Evolutionary conservation across 2,329 filamentous ascomycete genomes (phyloP).

Genomic region (Monosporascus cannonballus): DNA sequence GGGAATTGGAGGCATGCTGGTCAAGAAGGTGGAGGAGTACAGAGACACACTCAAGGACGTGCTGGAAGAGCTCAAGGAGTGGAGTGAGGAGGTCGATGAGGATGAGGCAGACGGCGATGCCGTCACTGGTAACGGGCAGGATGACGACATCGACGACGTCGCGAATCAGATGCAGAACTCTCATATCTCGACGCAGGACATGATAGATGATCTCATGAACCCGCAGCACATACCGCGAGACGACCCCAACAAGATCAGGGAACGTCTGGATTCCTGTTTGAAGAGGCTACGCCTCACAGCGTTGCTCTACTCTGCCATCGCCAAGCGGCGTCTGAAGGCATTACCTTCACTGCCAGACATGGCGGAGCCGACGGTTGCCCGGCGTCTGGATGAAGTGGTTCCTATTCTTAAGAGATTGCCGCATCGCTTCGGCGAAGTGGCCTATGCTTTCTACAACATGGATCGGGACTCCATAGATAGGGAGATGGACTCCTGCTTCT

Average conservation of each 20-base stretch:
- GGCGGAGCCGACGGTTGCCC: slow-evolving; percentile 26
- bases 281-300: slow-evolving; percentile 61
- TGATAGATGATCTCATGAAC: slow-evolving; percentile 64
- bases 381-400: slow-evolving; percentile 51
- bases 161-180: slow-evolving; percentile 24
- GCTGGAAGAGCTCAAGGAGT: slow-evolving; percentile 79
- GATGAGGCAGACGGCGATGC: slow-evolving; percentile 48
- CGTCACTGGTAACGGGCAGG: slow-evolving; percentile 39
- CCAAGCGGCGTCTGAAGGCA: slow-evolving; percentile 63
- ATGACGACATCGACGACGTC: slow-evolving; percentile 35
- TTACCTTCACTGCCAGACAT: slow-evolving; percentile 38
- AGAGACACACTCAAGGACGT: slow-evolving; percentile 74
- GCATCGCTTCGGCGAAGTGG: slow-evolving; percentile 63
- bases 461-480: slow-evolving; percentile 52
- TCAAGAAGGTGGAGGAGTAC: slow-evolving; percentile 67
- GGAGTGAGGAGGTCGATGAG: slow-evolving; percentile 67
- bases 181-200: slow-evolving; percentile 43
- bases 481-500: slow-evolving; percentile 53
- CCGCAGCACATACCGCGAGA: slow-evolving; percentile 56
- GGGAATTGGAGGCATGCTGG: slow-evolving; percentile 65
- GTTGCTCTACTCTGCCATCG: slow-evolving; percentile 62
- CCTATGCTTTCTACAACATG: slow-evolving; percentile 65
- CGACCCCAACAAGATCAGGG: slow-evolving; percentile 58
- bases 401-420: slow-evolving; percentile 53
- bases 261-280: slow-evolving; percentile 57